Base-by-base conservation (phyloP, 305 asterid genomes). In the Fraxinus paxiana region DNA sequence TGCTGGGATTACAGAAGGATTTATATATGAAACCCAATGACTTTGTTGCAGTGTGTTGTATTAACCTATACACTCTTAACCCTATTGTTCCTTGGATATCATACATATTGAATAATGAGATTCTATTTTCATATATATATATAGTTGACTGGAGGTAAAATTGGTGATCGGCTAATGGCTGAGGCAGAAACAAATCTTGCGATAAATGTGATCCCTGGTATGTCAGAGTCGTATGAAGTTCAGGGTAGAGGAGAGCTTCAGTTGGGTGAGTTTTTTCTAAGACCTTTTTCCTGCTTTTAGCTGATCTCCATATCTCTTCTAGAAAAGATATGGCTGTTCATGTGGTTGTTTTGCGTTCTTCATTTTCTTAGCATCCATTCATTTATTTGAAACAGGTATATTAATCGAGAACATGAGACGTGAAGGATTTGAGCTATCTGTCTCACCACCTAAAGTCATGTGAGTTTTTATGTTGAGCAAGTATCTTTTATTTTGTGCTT, bases 181-280 rank as follows among this genome's bases (percentile, higher is more conserved):
- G 99, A 96, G 88, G 91, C 98, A 86, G 99, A 94, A 89, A 94
- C 97, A 61, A 96, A 94, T 87, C 97, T 96, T 70, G 96, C 99
- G 37, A 91, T 96, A 85, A 94, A 93, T 86, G 98, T 96, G 77
- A 90, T 96, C 75, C 98, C 98, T 75, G 92, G 95, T 70, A 84
- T 91, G 82, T 90, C 99, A 3, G 99, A 96, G 51, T 91, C 99
- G 67, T 94, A 88, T 91, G 99, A 96, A 91, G 99, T 96, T 87
- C 99, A 94, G 85, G 99, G 99, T 82, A 89, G 99, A 88, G 99
- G 99, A 87, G 99, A 96, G 89, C 98, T 96, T 90, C 99, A 96
- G 80, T 88, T 96, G 87, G 99, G 99, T 94, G 83, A 83, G 92
- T 63, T 82, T 76, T 76, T 75, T 54, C 73, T 35, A 70, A n/a